phyloP scores from a whole-genome alignment of 805 yeast genomes.

The Scheffersomyces amazonensis region DNA sequence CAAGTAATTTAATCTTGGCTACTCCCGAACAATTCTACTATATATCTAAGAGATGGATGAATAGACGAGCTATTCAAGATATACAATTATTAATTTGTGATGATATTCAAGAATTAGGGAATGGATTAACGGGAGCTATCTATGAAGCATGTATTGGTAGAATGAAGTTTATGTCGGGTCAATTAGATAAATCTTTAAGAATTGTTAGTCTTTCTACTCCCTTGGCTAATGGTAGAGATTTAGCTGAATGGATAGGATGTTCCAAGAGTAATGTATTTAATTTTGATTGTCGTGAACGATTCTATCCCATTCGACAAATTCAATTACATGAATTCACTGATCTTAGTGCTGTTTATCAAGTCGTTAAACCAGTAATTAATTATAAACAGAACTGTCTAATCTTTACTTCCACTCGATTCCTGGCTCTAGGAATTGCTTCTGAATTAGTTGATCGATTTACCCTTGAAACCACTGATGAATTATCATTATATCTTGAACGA shows the following conservation, averaged over 20 bases:
- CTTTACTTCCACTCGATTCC: conserved; percentile 56
- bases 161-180: conserved; percentile 65
- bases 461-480: conserved; percentile 34
- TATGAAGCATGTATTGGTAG: conserved; percentile 75
- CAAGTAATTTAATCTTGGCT: conserved; percentile 65
- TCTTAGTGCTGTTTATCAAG: not conserved
- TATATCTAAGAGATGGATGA: conserved; percentile 80
- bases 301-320: conserved; percentile 52
- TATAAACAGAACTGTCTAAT: conserved; percentile 19
- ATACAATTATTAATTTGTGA: conserved; percentile 72
- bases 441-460: conserved; percentile 32
- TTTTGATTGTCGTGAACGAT: conserved; percentile 63
- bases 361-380: conserved; percentile 23
- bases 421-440: conserved; percentile 50
- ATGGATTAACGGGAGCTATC: conserved; percentile 50
- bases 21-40: conserved; percentile 79
- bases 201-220: conserved; percentile 70
- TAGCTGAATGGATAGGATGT: conserved; percentile 87
- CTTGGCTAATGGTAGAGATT: conserved; percentile 69
- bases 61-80: conserved; percentile 62
- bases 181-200: conserved; percentile 53
- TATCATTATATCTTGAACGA: conserved; percentile 40
- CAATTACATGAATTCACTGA: conserved; percentile 39
- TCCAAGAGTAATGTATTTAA: conserved; percentile 60
- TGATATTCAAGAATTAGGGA: conserved; percentile 66